Evolutionary conservation across 768 basidiomycete species (phyloP), one percentile per base, ranked within the genome.

Genomic region (Suillus tomentosus): DNA sequence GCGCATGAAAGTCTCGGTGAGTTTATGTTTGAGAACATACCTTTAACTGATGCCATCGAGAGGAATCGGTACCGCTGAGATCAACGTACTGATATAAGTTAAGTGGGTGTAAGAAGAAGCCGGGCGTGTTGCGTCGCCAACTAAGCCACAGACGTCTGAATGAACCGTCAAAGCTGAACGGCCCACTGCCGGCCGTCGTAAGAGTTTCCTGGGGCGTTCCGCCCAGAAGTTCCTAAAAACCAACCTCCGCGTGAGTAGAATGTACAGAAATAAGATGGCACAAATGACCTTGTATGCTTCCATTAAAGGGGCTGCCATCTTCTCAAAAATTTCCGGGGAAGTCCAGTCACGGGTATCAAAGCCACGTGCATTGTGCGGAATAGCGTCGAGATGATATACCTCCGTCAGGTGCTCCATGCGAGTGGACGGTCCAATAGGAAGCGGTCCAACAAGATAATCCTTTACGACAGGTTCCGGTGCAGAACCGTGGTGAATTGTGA

Each of bases 81-180:
- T 88, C 87, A 64, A 87, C 68, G 67, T 88, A 88, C 54, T 81
- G 79, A 71, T 82, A 86, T 70, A 87, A 82, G 65, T 80, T 79
- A 22, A 87, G 70, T 11, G 85, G 82, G 58, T 83, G 83, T n/a
- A 88, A 76, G 68, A 73, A 88, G 0, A 80, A 76, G 0, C 85
- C 86, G 5, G 86, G 78, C 1, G 76, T 70, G 66, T 83, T 86
- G 54, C 79, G 77, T 50, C 80, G 77, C 79, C 83, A 84, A 14
- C 78, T 77, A 36, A 85, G 65, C 86, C 85, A 87, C 39, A 79
- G 68, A 15, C 85, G 79, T 56, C 87, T 79, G 78, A 86, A 88
- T 15, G 79, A 75, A 8, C 87, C 87, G 67, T 88, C 87, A 67
- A 83, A 87, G 59, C 83, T 83, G 70, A 84, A 81, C 2, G 87